Evolutionary conservation across 2,329 filamentous ascomycete species (phyloP).

Genomic region (Akanthomyces uredinophilus): DNA sequence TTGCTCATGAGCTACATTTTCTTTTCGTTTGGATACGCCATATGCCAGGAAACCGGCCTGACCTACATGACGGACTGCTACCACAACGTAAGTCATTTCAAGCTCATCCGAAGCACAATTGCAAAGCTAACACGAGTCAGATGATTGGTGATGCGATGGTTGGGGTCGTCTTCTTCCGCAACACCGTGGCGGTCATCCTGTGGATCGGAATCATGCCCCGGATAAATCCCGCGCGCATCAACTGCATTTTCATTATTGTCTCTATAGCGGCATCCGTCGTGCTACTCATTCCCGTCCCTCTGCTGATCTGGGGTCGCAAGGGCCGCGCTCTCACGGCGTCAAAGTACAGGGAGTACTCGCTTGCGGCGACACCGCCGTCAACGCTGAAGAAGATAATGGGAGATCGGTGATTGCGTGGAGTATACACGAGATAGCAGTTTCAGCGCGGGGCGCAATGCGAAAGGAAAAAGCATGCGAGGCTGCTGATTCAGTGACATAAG

Average conservation of each 20-base stretch:
- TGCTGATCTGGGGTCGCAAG: constrained; percentile 1
- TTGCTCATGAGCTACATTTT: neutral
- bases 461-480: too few relatives aligned
- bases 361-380: neutral
- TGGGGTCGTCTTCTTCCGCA: constrained; percentile 10
- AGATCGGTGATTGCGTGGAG: neutral
- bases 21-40: neutral
- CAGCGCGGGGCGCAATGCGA: neutral
- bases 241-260: neutral
- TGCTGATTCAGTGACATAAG: too few relatives aligned
- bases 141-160: constrained; percentile 11
- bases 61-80: constrained; percentile 10
- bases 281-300: constrained; percentile 2
- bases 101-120: neutral
- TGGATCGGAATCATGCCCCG: constrained; percentile 6
- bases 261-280: neutral
- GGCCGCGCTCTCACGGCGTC: neutral
- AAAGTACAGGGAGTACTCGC: constrained; percentile 6
- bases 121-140: neutral
- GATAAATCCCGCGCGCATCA: neutral
- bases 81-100: neutral
- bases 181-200: neutral
- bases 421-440: neutral
- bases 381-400: constrained; percentile 9
- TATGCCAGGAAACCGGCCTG: constrained; percentile 1